These are phyloP conservation scores for Calonectria naviculata DNA, from an alignment of 2,329 filamentous ascomycete species.

Conservation along the genomic window DNA sequence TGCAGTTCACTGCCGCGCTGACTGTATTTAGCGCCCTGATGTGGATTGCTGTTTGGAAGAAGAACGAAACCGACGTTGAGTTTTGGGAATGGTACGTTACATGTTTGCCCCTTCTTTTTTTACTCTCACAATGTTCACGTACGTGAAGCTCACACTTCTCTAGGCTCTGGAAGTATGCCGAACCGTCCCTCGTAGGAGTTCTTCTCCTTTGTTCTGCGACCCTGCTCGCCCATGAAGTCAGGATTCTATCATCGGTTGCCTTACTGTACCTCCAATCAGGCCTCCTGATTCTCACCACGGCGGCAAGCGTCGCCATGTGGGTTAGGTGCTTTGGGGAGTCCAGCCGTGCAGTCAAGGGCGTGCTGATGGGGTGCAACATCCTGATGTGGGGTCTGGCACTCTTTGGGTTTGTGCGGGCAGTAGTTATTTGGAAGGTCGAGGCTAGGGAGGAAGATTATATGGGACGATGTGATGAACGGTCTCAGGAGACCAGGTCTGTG, in stretches of 20 bases:
- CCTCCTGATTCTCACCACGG: conserved; percentile 37
- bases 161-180: conserved; percentile 43
- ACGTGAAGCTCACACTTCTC: not conserved
- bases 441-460: conserved; percentile 5
- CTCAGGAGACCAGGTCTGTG: not conserved
- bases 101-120: not conserved
- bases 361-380: conserved; percentile 40
- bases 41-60: conserved; percentile 40
- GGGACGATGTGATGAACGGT: not conserved
- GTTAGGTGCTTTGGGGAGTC: conserved; percentile 35
- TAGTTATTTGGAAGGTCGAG: conserved; percentile 41
- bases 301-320: conserved; percentile 33
- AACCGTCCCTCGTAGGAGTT: conserved; percentile 29
- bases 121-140: no score
- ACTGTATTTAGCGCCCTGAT: conserved; percentile 40
- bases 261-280: conserved; percentile 42
- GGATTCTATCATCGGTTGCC: conserved; percentile 37
- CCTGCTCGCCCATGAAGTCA: conserved; percentile 40
- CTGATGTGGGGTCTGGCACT: conserved; percentile 42
- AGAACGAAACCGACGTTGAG: conserved; percentile 30
- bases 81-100: conserved; percentile 39
- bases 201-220: conserved; percentile 37
- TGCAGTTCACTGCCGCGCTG: conserved; percentile 40
- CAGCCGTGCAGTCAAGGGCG: conserved; percentile 36
- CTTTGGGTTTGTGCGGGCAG: conserved; percentile 43